Evolutionary conservation across 768 basidiomycete genomes (phyloP).

Genomic region (Boletales sp.): DNA sequence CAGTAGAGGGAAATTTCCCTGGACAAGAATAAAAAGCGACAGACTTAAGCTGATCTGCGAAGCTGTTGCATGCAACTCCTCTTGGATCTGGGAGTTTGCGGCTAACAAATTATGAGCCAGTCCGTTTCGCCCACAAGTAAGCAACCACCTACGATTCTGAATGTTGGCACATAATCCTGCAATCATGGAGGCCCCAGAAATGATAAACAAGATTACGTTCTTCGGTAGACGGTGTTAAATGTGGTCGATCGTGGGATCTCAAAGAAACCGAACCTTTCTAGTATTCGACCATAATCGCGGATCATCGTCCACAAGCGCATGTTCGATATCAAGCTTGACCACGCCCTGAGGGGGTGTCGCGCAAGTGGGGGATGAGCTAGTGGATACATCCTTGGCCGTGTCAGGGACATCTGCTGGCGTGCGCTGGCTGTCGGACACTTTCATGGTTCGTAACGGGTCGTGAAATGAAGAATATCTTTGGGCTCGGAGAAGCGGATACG

Average conservation of each 20-base stretch:
- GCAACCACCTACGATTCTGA: slow-evolving; percentile 25
- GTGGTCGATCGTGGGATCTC: not conserved
- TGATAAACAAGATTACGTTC: slow-evolving; percentile 18
- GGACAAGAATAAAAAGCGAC: slow-evolving; percentile 68
- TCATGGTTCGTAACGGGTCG: slow-evolving; percentile 6
- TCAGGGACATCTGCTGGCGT: not conserved
- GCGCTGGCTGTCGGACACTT: not conserved
- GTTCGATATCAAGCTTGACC: slow-evolving; percentile 34
- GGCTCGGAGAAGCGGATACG: too few relatives aligned
- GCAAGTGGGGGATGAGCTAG: not conserved
- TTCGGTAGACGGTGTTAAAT: slow-evolving; percentile 1
- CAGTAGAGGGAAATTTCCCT: slow-evolving; percentile 49
- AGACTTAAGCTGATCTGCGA: slow-evolving; percentile 65
- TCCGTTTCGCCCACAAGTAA: not conserved
- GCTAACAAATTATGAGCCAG: slow-evolving; percentile 38
- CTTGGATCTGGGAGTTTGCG: slow-evolving; percentile 62
- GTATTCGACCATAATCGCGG: slow-evolving; percentile 56
- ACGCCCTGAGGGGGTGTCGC: not conserved
- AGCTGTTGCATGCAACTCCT: slow-evolving; percentile 56
- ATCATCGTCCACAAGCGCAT: slow-evolving; percentile 50
- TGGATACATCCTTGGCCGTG: not conserved
- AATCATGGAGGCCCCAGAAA: slow-evolving; percentile 29
- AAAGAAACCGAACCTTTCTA: slow-evolving; percentile 45
- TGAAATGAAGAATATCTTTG: not conserved
- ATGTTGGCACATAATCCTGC: slow-evolving; percentile 25